A percentile compares a stretch with the other conserved stretches of the same genome.
These are phyloP conservation scores for Amanita muscaria DNA, from an alignment of 768 basidiomycete species.

Conservation along the genomic window DNA sequence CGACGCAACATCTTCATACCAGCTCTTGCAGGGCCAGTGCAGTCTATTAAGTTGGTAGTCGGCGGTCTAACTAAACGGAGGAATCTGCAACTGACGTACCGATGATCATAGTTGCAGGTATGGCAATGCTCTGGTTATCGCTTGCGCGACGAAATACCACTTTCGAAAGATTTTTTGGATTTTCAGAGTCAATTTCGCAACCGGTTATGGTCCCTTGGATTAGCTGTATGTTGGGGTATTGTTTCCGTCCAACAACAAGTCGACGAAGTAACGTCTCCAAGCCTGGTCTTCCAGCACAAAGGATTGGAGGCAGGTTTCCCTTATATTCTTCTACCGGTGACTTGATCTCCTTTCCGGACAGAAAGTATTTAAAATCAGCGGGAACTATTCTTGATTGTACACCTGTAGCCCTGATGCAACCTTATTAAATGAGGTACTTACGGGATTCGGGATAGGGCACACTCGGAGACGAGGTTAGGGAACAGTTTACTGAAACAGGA, in stretches of 20 bases:
- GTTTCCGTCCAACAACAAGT: constrained; percentile 14
- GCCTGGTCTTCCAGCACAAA: constrained; percentile 16
- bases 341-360: constrained; percentile 10
- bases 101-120: no score
- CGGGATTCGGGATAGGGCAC: neutral
- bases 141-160: constrained; percentile 6
- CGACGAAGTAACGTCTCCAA: constrained; percentile 23
- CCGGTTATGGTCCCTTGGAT: constrained; percentile 22
- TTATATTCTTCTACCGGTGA: constrained; percentile 11
- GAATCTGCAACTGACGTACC: neutral
- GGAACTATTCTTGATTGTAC: constrained; percentile 12
- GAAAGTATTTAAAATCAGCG: constrained; percentile 11
- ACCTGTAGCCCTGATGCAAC: no score
- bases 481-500: neutral
- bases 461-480: neutral
- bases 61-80: neutral
- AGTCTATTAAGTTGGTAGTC: constrained; percentile 16
- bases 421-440: no score
- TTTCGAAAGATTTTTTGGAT: constrained; percentile 10
- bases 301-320: constrained; percentile 11
- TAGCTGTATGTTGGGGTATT: constrained; percentile 17
- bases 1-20: constrained; percentile 19
- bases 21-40: constrained; percentile 20
- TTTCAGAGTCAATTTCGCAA: constrained; percentile 10
- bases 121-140: no score